phyloP scores from a whole-genome alignment of 768 basidiomycete species.

The Lactarius hatsudake region DNA sequence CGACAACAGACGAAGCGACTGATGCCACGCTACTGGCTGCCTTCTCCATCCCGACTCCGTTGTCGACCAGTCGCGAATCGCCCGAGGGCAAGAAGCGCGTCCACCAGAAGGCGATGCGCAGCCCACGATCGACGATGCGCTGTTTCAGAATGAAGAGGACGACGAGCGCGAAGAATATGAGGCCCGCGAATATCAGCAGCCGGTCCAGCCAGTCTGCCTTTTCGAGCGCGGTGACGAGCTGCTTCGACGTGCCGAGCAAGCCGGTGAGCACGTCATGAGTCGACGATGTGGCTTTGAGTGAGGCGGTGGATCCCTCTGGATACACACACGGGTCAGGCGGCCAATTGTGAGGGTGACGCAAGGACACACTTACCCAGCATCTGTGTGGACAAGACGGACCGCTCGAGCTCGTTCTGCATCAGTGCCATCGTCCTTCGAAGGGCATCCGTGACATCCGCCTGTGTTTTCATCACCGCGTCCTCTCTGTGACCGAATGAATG shows the following conservation, averaged over 20 bases:
- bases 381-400: conserved; percentile 81
- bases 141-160: conserved; percentile 88
- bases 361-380: conserved; percentile 60
- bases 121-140: conserved; percentile 73
- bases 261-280: conserved; percentile 73
- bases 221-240: conserved; percentile 84
- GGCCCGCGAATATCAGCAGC: conserved; percentile 73
- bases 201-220: conserved; percentile 92
- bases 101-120: conserved; percentile 88
- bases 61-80: not conserved
- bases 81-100: conserved; percentile 60
- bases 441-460: conserved; percentile 83
- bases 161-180: conserved; percentile 80
- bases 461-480: conserved; percentile 86
- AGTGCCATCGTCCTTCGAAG: conserved; percentile 78
- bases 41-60: conserved; percentile 3
- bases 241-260: conserved; percentile 74
- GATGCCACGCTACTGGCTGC: not conserved
- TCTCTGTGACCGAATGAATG: conserved; percentile 46
- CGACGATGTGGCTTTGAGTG: conserved; percentile 68
- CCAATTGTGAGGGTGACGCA: not conserved
- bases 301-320: conserved; percentile 73
- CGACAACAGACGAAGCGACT: conserved; percentile 5
- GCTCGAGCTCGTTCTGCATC: conserved; percentile 92
- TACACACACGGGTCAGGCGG: not conserved